Base-by-base conservation (phyloP, 2,329 filamentous ascomycete species). In the Tolypocladium inflatum region DNA sequence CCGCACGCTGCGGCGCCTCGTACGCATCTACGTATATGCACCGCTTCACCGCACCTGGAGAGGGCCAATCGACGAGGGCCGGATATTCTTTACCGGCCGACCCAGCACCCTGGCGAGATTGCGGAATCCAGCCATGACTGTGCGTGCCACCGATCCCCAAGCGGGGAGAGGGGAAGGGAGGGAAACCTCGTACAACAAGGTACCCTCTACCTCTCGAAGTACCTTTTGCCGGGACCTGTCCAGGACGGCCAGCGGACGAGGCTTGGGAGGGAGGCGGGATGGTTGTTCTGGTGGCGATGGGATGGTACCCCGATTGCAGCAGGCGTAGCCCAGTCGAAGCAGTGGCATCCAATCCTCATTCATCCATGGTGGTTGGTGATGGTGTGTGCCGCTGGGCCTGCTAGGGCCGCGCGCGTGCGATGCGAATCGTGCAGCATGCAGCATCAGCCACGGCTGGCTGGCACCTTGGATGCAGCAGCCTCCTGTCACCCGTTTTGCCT, bases 351-450 rank as follows among this genome's bases (percentile, higher is more conserved):
- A 33, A 21, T n/a, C 48, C 26, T 21, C 48, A 30, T 30, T 51
- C 17, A 30, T n/a, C 30, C 30, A 30, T 13, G 48, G 26, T 35
- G 48, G 48, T 51, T 35, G 48, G 48, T 51, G 48, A 51, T 10
- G 30, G 48, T 17, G 43, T 17, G 43, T 45, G 43, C 43, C 7
- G 45, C 21, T 10, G 5, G 23, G 11, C 19, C 50, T 54, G 35
- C 35, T 39, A 21, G 52, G 37, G 21, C 21, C 19, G 26, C 26
- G 26, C 26, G 26, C 26, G 19, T 33, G 48, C 30, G 10, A 52
- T 51, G 26, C 51, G 51, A 39, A 56, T 56, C 55, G 55, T 56
- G 45, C 45, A 39, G 21, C 23, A 30, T 43, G 54, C 54, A 50
- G 48, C 55, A 53, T 57, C 48, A 21, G 23, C 39, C 26, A 19